Base-by-base conservation (phyloP, 2,329 filamentous ascomycete genomes). In the Cadophora sp. region DNA sequence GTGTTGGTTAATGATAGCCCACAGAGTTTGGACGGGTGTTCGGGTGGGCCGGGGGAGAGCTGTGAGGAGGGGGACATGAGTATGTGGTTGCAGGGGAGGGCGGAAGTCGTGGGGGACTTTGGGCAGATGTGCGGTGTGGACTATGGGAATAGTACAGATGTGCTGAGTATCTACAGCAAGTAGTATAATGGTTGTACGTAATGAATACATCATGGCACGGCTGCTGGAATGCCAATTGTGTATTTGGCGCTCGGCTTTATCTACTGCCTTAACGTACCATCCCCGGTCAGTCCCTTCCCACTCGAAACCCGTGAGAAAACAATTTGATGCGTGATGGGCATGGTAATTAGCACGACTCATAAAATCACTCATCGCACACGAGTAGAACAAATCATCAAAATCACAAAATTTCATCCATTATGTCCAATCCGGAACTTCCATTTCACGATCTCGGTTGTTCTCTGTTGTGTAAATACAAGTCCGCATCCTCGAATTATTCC, bases 1-100 rank as follows among this genome's bases (percentile, higher is more conserved):
- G 81, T 85, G 0, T 73, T 86, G 26, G 83, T 85, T 14, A 86
- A 86, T 74, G 79, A 81, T 67, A 81, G 79, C 61, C 83, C 84
- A 19, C 83, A 86, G 74, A 81, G 80, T 16, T 73, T 87, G 19
- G 77, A 81, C 2, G 80, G 77, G 1, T 86, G 85, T 74, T 76
- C 76, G 27, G 82, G 84, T 72, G 84, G 85, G 0, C 85, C 84
- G 1, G 80, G 81, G 8, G 83, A 82, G 72, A 86, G 83, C 71
- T 82, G 79, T 66, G 53, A 55, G 0, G 69, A 69, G 6, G 46
- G 51, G 16, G 61, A 67, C 22, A 61, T 75, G 34, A 29, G 24
- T 40, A 16, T 2, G 6, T 76, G 72, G 73, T 53, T 76, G 40
- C 14, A 9, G 11, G 62, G 62, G n/a, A 67, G 73, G 43, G 73